Base-by-base conservation (phyloP, 2,329 filamentous ascomycete genomes). In the Rosellinia necatrix region DNA sequence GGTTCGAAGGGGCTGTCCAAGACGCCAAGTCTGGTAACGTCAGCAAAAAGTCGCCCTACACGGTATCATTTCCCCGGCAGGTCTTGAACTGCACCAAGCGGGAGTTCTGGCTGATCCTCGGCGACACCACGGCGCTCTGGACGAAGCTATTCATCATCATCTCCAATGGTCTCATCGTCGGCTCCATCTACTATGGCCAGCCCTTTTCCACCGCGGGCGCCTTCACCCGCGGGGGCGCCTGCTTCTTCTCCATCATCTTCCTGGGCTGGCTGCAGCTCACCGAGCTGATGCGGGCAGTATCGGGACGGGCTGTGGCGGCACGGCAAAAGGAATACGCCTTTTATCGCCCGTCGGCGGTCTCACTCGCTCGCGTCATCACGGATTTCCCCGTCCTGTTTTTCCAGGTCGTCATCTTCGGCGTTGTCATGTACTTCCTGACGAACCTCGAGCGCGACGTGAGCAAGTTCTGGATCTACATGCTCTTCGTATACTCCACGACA, bases 81-180 rank as follows among this genome's bases (percentile, higher is more conserved):
- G 86, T 94, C 1, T 68, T 82, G 24, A 84, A 85, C 6, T 78
- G 87, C 75, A 88, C 87, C 0, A 79, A 85, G 62, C 82, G 91
- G 37, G 89, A 94, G 71, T 86, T 91, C 56, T 92, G 89, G 87
- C 81, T 96, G 25, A 82, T 92, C 24, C 82, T 83, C 68, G 90
- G 90, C 34, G 89, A 96, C 72, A 86, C 81, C 57, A 86, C 85
- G 1, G 88, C 89, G 0, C 78, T 94, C 1, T 87, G 86, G 70
- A 93, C 89, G 35, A 94, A 93, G 63, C 80, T 89, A 56, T 89
- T 91, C 72, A 91, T 91, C 68, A 89, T 92, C 65, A 73, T 93
- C 54, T 81, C 87, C 54, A 90, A 90, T 69, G 77, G 72, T 4
- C 78, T 96, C 8, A 90, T 96, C 59, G 86, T 92, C 50, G 88